Percentiles rank a stretch among this genome's conserved stretches.
Conservation (phyloP, 2,329 filamentous ascomycete species). For the Colletotrichum sidae region DNA sequence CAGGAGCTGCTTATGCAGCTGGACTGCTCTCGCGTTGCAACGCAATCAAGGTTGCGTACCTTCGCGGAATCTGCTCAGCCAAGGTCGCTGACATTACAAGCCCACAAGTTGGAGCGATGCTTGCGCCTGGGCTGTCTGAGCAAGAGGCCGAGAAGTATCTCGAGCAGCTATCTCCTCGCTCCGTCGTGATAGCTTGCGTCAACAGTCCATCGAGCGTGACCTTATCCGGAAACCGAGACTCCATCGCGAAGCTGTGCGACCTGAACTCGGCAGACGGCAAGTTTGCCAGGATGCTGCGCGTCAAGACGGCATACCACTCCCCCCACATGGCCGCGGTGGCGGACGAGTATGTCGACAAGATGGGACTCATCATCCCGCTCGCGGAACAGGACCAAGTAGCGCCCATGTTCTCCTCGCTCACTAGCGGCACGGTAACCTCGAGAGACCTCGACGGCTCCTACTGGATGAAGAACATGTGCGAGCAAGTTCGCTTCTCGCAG, state of each 20-base stretch:
- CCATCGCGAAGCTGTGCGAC: slow-evolving; percentile 39
- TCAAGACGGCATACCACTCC: slow-evolving; percentile 28
- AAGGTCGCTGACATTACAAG: slow-evolving; percentile 6
- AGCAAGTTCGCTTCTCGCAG: slow-evolving; percentile 11
- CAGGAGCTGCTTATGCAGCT: slow-evolving; percentile 55
- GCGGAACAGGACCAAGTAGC: slow-evolving; percentile 43
- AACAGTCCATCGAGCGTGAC: slow-evolving; percentile 53
- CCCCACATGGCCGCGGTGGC: slow-evolving; percentile 58
- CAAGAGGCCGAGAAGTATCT: slow-evolving; percentile 30
- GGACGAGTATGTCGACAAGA: slow-evolving; percentile 2
- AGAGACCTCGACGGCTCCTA: slow-evolving; percentile 43
- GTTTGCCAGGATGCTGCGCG: slow-evolving; percentile 39
- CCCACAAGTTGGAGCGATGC: slow-evolving; percentile 43
- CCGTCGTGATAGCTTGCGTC: slow-evolving; percentile 49
- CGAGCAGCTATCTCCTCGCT: slow-evolving; percentile 29
- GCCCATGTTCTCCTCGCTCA: slow-evolving; percentile 39
- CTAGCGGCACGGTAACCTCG: slow-evolving; percentile 40
- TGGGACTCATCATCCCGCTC: neutral
- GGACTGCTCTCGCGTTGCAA: slow-evolving; percentile 43
- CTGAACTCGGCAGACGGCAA: slow-evolving; percentile 31
- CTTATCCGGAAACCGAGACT: slow-evolving; percentile 39
- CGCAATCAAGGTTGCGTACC: slow-evolving; percentile 47
- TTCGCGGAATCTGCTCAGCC: slow-evolving; percentile 42
- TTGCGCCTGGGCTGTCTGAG: slow-evolving; percentile 43
- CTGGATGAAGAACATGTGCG: slow-evolving; percentile 27